Base-by-base conservation (phyloP, 2,329 filamentous ascomycete genomes). In the Penicillium oxalicum region DNA sequence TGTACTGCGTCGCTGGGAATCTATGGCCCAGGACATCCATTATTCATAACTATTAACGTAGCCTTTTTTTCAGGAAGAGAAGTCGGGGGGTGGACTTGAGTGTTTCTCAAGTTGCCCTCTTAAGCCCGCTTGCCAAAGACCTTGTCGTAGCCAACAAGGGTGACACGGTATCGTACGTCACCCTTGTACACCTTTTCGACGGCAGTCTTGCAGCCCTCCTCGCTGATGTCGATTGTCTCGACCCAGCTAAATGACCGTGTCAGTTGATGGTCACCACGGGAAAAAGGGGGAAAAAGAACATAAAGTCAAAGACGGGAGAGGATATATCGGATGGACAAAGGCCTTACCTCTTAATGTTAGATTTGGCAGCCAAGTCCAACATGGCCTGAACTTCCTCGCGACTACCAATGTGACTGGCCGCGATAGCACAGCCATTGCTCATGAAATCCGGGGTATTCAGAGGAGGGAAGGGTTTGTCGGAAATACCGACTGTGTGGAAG, bases 401-500 rank as follows among this genome's bases (percentile, higher is more conserved):
- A 25, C 41, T 44, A 7, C 41, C 41, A 44, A 44, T 44, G 26
- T 44, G 41, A 25, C 41, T 44, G 12, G 41, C 41, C 26, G 41
- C 3, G 12, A 44, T 44, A 8, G 41, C 32, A 11, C 41, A 44
- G 3, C 41, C 41, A 25, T 9, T 44, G 11, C 41, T 34, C 41
- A 44, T 44, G n/a, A 44, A 34, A 11, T 44, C 41, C 27, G 32
- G 41, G 7, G 41, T 44, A 8, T 34, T 35, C 7, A 44, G 28
- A 8, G 41, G 41, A 4, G 41, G 41, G 13, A 44, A 44, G 11
- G 12, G 29, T 28, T 44, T 44, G 18, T 44, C 41, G 4, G 41
- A 44, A 4, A 44, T 44, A 25, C 41, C 41, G n/a, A 44, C 41
- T 26, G 41, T 44, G n/a, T 44, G 41, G 41, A 44, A 44, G 18